phyloP scores from a whole-genome alignment of 2,329 filamentous ascomycete genomes.

The Dactylellina haptotyla region DNA sequence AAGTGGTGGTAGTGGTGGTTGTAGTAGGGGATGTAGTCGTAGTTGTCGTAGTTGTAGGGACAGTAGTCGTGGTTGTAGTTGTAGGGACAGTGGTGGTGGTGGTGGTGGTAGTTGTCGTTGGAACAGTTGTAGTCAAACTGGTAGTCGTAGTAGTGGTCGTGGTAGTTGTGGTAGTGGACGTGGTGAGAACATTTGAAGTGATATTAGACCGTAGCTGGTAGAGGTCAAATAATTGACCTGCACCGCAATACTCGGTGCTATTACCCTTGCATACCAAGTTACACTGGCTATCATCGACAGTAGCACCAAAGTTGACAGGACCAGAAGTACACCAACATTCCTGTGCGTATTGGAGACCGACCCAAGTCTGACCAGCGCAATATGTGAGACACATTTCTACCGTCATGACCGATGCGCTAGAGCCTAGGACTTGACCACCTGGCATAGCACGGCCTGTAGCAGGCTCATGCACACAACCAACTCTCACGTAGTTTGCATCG shows the following conservation, averaged over 20 bases:
- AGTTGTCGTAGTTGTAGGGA: conserved; percentile 1
- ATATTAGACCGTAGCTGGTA: not conserved
- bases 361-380: conserved; percentile 7
- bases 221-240: not conserved
- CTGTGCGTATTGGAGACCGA: conserved; percentile 45
- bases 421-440: conserved; percentile 6
- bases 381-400: conserved; percentile 33
- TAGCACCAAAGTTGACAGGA: conserved; percentile 1
- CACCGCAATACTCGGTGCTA: conserved; percentile 34
- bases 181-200: not conserved
- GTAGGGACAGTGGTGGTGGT: not conserved
- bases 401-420: conserved; percentile 28
- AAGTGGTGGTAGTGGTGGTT: not conserved
- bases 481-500: conserved; percentile 54
- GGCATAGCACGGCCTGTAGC: conserved; percentile 6
- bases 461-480: conserved; percentile 20
- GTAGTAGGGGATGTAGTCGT: too few relatives aligned
- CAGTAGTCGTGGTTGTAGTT: not conserved
- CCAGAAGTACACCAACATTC: conserved; percentile 9
- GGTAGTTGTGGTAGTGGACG: not conserved
- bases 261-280: conserved; percentile 3
- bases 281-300: not conserved
- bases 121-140: not conserved
- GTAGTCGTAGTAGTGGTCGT: not conserved
- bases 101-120: conserved; percentile 10